These are phyloP conservation scores for Russula earlei DNA, from an alignment of 768 basidiomycete species.

Conservation along the genomic window DNA sequence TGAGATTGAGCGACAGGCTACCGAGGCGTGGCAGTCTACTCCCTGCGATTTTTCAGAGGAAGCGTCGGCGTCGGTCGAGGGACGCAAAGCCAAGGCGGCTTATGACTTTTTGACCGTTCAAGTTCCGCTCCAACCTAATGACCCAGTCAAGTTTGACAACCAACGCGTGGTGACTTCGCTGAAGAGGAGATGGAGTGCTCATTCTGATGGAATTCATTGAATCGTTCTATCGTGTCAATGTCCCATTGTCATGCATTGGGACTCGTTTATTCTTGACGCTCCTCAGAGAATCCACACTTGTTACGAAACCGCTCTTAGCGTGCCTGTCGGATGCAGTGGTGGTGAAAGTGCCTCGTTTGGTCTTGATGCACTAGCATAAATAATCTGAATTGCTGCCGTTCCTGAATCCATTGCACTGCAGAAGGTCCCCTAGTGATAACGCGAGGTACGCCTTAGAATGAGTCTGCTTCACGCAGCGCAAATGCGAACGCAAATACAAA, in stretches of 20 bases:
- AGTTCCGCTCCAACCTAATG: not conserved
- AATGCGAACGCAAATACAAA: too few relatives aligned
- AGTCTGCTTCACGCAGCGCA: too few relatives aligned
- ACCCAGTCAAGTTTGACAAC: not conserved
- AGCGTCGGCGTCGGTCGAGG: not conserved
- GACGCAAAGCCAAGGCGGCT: constrained; percentile 17
- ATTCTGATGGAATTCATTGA: not conserved
- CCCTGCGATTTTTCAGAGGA: constrained; percentile 4
- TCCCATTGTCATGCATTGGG: not conserved
- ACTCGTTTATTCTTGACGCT: too few relatives aligned
- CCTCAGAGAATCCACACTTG: too few relatives aligned
- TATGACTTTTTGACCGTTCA: constrained; percentile 20
- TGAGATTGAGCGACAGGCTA: constrained; percentile 59
- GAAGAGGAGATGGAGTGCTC: not conserved
- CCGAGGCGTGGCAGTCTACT: constrained; percentile 41
- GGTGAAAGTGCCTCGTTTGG: too few relatives aligned
- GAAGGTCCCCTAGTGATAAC: too few relatives aligned
- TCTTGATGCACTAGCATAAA: too few relatives aligned
- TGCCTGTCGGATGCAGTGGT: too few relatives aligned
- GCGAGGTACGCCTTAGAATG: not conserved
- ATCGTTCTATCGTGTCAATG: not conserved
- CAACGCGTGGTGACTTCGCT: not conserved
- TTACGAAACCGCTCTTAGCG: too few relatives aligned
- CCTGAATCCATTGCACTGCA: not conserved
- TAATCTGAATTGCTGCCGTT: too few relatives aligned